Base-by-base conservation (phyloP, 257 asterid species). In the Perilla frutescens region DNA sequence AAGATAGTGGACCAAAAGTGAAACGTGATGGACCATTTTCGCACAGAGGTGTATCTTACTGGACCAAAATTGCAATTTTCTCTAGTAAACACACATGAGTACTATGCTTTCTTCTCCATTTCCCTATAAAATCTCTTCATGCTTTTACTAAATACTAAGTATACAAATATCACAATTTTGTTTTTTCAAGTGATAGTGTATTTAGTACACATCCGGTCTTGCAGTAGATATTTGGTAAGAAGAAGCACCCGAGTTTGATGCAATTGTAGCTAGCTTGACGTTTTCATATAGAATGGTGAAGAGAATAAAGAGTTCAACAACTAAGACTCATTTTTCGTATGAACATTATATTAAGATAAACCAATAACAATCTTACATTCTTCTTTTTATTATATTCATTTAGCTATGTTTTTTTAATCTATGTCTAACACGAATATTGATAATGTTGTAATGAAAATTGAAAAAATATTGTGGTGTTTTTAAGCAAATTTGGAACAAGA, bases 401-500 rank as follows among this genome's bases (percentile, higher is more conserved):
- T 57, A 51, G 34, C 66, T 60, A 7, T 73, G 70, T 0, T 59
- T 68, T 15, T 77, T 53, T 65, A 58, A 45, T 66, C 32, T 37
- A 12, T 61, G 32, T 61, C 55, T 84, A 41, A 81, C 66, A 43
- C 68, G 48, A 29, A 49, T 70, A 39, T 8, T 77, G 72, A 71
- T 53, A 39, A 68, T 78, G 10, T 80, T 76, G 26, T 20, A 1
- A 20, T 20, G 26, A 20, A 20, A 20, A 20, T 20, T 20, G 26
- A 20, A 20, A 20, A 20, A 20, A 20, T 20, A 79, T 69, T 95
- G 99, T 81, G 97, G 97, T 59, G 83, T 92, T 77, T 95, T 98
- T 90, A 83, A 90, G 84, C 70, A 85, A 72, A 87, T 92, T 77
- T 92, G 98, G 98, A n/a, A n/a, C n/a, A n/a, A n/a, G 99, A 95